A percentile compares a stretch with the other conserved stretches of the same genome.
Evolutionary conservation across 2,329 filamentous ascomycete genomes (phyloP).

Genomic region (Aspergillus spinulosporus): DNA sequence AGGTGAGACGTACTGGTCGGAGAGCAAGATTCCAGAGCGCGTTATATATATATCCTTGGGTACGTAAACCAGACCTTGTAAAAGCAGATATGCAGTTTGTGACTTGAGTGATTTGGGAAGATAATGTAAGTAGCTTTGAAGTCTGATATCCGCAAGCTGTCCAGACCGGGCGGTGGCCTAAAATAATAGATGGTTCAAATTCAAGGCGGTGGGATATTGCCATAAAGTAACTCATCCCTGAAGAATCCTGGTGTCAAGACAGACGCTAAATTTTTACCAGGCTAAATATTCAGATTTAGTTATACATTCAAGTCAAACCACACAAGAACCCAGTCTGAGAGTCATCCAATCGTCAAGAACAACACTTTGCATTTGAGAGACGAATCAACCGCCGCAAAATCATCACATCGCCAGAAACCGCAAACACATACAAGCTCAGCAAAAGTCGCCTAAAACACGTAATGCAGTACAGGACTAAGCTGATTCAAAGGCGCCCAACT

Average conservation of each 20-base stretch:
- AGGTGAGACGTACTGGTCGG: background rate
- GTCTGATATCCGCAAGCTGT: constrained; percentile 18
- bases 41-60: background rate
- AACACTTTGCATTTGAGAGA: background rate
- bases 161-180: constrained; percentile 19
- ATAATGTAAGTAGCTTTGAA: background rate
- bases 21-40: background rate
- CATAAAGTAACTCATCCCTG: background rate
- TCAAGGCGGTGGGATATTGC: constrained; percentile 28
- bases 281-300: background rate
- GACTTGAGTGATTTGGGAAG: background rate
- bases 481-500: constrained; percentile 32
- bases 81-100: background rate
- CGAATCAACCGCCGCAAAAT: constrained; percentile 12
- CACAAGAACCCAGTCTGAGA: constrained; percentile 11
- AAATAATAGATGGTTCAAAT: background rate
- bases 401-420: background rate
- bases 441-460: constrained; percentile 19
- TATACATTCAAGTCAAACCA: background rate
- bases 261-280: background rate
- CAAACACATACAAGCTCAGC: constrained; percentile 13
- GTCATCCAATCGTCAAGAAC: constrained; percentile 23
- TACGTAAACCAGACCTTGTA: background rate
- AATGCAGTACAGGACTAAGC: constrained; percentile 21
- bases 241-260: background rate